phyloP scores from a whole-genome alignment of 2,329 filamentous ascomycete species.

The Fusarium veterinarium region DNA sequence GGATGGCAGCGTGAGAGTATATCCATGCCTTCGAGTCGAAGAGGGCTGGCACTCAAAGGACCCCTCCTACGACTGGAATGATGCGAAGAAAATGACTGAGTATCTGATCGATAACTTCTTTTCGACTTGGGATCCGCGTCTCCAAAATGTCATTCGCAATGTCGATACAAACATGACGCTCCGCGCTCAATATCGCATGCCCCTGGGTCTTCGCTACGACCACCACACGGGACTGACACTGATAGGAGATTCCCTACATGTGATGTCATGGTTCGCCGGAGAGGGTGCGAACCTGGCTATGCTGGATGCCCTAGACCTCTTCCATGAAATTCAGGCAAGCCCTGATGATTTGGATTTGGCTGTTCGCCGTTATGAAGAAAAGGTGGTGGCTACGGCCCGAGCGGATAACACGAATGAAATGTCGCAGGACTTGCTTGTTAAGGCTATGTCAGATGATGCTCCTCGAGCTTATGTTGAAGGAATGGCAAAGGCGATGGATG shows the following conservation, averaged over 20 bases:
- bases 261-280: background rate
- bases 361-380: background rate
- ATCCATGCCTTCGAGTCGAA: background rate
- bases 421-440: background rate
- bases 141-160: background rate
- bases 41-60: background rate
- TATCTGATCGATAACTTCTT: background rate
- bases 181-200: background rate
- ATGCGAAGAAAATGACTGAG: background rate
- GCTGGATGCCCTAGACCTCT: background rate
- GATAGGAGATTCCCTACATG: background rate
- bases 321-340: background rate
- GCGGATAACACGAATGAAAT: background rate
- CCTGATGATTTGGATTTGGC: background rate
- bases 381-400: background rate
- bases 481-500: background rate
- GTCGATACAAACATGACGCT: background rate
- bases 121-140: background rate
- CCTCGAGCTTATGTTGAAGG: background rate
- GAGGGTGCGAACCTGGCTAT: background rate
- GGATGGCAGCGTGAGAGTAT: background rate
- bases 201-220: rapidly evolving
- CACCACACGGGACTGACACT: background rate
- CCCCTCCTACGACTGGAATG: background rate
- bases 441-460: background rate